Evolutionary conservation across 208 protist genomes (phyloP).

Genomic region (Acanthamoeba lenticulata): DNA sequence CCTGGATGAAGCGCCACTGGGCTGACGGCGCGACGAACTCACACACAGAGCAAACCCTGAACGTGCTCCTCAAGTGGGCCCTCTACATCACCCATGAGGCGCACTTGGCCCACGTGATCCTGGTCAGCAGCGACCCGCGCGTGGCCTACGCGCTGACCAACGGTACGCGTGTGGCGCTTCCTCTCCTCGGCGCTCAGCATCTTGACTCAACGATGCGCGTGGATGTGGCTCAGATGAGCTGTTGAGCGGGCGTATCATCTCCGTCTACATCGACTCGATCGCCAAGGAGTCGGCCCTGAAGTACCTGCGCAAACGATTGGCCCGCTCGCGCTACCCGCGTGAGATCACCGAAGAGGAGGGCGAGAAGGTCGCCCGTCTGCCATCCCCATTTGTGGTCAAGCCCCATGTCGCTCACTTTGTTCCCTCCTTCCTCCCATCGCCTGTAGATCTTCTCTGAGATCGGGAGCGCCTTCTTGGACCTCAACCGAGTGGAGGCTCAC

Average conservation of each 20-base stretch:
- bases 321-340: slow-evolving; percentile 20
- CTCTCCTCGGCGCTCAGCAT: no score
- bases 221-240: not conserved
- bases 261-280: slow-evolving; percentile 10
- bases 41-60: not conserved
- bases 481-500: slow-evolving; percentile 36
- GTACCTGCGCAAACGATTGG: not conserved
- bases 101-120: slow-evolving; percentile 23
- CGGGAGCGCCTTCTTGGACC: not conserved
- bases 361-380: not conserved
- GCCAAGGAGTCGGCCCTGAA: slow-evolving; percentile 17
- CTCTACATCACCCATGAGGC: slow-evolving; percentile 39
- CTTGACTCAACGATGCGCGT: not conserved
- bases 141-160: slow-evolving; percentile 19
- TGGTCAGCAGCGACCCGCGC: slow-evolving; percentile 17
- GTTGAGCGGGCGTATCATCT: slow-evolving; percentile 14
- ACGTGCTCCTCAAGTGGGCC: slow-evolving; percentile 48
- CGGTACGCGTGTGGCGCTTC: not conserved
- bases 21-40: not conserved
- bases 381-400: no score
- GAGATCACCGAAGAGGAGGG: slow-evolving; percentile 41
- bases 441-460: slow-evolving; percentile 30
- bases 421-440: not conserved
- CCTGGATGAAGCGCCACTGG: not conserved
- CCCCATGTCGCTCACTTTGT: not conserved